These are phyloP conservation scores for Henckelia pumila DNA, from an alignment of 257 asterid species.

Conservation along the genomic window DNA sequence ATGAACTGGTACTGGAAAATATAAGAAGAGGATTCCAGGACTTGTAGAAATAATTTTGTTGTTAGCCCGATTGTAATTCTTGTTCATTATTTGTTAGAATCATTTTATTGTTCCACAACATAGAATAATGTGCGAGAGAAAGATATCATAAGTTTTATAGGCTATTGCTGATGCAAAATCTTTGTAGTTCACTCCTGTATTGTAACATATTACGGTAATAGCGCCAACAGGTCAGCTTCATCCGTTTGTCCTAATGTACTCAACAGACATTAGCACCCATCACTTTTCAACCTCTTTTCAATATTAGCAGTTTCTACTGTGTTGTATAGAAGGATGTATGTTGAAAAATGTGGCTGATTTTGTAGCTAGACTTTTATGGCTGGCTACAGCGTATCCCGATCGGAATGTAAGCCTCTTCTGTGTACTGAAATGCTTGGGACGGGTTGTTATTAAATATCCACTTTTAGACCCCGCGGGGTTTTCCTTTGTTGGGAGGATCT, in stretches of 20 bases:
- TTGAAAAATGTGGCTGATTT: background rate
- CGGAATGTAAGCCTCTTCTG: too few species aligned
- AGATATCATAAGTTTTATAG: background rate
- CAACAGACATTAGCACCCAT: background rate
- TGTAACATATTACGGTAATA: background rate
- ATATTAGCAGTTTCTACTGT: too few species aligned
- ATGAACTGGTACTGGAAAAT: constrained; percentile 69
- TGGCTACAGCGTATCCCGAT: too few species aligned
- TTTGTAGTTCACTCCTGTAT: background rate
- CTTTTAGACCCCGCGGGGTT: too few species aligned
- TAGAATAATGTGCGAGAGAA: constrained; percentile 7
- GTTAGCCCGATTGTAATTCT: background rate
- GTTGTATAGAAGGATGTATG: too few species aligned
- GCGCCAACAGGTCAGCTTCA: background rate
- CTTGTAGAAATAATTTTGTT: constrained; percentile 17
- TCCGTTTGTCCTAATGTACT: background rate
- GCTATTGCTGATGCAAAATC: background rate
- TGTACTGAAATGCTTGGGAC: too few species aligned
- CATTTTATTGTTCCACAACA: constrained; percentile 3
- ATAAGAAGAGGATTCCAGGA: constrained; percentile 54
- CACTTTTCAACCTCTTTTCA: too few species aligned
- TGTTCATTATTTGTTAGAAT: constrained; percentile 10
- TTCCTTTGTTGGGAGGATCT: too few species aligned
- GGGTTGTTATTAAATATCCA: too few species aligned
- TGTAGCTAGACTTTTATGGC: background rate